phyloP scores from a whole-genome alignment of 2,329 filamentous ascomycete species.

The Neopestalotiopsis clavispora region DNA sequence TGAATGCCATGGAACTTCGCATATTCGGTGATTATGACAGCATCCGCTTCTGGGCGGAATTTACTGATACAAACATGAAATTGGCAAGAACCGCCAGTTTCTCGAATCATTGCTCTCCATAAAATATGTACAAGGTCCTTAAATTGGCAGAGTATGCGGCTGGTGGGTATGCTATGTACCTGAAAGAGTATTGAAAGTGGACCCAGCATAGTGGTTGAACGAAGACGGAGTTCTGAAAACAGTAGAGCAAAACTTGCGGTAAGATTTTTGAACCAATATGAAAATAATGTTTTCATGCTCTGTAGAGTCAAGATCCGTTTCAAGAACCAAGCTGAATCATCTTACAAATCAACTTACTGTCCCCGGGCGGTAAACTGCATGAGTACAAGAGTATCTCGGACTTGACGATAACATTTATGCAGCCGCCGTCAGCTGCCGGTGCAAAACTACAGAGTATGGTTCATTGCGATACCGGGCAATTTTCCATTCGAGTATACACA shows the following conservation, averaged over 20 bases:
- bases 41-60: no score
- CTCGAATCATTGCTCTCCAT: no score
- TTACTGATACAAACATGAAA: no score
- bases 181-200: not conserved
- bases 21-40: no score
- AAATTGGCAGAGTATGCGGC: not conserved
- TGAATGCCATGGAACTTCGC: no score
- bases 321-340: not conserved
- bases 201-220: not conserved
- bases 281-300: not conserved
- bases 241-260: not conserved
- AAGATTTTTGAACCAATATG: not conserved
- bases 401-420: not conserved
- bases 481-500: not conserved
- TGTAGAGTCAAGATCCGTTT: not conserved
- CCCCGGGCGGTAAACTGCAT: not conserved
- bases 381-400: not conserved
- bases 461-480: not conserved
- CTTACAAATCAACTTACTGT: not conserved
- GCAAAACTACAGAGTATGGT: not conserved
- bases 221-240: not conserved
- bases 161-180: not conserved
- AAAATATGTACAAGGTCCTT: no score
- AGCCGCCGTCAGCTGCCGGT: not conserved
- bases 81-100: no score